Percentiles rank a stretch among this genome's conserved stretches.
Conservation (phyloP, 2,329 filamentous ascomycete species). For the Macrophomina tecta region DNA sequence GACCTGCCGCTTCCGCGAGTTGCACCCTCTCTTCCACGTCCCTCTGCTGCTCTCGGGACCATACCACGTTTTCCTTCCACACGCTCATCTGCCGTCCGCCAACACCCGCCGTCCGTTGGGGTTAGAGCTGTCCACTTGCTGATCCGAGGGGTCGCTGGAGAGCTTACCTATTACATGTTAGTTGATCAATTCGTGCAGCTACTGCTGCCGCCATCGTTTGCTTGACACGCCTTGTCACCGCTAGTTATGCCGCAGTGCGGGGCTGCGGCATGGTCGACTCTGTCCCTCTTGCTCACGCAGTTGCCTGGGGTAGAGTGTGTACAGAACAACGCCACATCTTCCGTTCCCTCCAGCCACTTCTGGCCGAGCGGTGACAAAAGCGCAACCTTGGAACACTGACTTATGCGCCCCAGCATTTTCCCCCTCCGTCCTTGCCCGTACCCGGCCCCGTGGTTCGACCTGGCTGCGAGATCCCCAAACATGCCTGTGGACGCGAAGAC, state of each 20-base stretch:
- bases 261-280: neutral
- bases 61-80: neutral
- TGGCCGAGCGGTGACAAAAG: neutral
- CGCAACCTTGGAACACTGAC: neutral
- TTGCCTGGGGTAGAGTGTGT: neutral
- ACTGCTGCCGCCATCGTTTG: neutral
- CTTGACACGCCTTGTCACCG: neutral
- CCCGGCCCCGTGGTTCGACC: neutral
- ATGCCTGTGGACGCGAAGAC: neutral
- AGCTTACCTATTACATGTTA: neutral
- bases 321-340: conserved; percentile 9
- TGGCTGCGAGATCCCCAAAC: neutral
- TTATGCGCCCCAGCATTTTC: neutral
- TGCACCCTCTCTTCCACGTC: neutral
- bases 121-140: neutral
- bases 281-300: neutral
- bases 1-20: neutral
- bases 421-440: neutral
- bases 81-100: neutral
- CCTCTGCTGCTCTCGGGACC: neutral
- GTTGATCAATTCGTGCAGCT: conserved; percentile 4
- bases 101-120: neutral
- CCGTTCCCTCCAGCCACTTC: conserved; percentile 2
- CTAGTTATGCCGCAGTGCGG: neutral
- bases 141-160: neutral